Percentiles rank a stretch among this genome's conserved stretches.
These are phyloP conservation scores for Hanseniaspora hatyaiensis DNA, from an alignment of 805 yeast species.

Conservation along the genomic window DNA sequence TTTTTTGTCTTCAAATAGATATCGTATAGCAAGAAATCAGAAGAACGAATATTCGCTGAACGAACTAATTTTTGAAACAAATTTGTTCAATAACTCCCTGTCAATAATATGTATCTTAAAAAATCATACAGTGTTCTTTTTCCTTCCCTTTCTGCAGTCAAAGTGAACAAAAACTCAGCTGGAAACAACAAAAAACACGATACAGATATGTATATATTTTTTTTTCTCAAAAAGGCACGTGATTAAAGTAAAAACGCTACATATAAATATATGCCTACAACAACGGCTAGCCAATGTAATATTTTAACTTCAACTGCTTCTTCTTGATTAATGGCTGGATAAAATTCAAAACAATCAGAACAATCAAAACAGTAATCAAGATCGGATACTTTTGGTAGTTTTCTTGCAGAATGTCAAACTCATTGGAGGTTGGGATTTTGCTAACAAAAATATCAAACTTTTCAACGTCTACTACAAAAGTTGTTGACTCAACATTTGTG, in stretches of 20 bases:
- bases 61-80: too few species aligned
- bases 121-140: too few species aligned
- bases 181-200: too few species aligned
- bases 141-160: too few species aligned
- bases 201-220: too few species aligned
- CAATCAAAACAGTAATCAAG: constrained; percentile 43
- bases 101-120: too few species aligned
- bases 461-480: constrained; percentile 54
- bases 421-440: constrained; percentile 64
- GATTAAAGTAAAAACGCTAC: too few species aligned
- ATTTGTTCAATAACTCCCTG: too few species aligned
- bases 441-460: constrained; percentile 66
- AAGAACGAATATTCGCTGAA: too few species aligned
- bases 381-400: constrained; percentile 59
- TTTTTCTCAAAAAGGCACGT: not conserved
- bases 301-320: constrained; percentile 42
- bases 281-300: constrained; percentile 33
- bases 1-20: too few species aligned
- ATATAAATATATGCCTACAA: not conserved
- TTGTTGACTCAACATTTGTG: constrained; percentile 73
- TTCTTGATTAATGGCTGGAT: constrained; percentile 46
- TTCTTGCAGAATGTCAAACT: constrained; percentile 62
- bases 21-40: not conserved
- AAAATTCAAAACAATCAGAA: constrained; percentile 38
- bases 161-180: too few species aligned